phyloP scores from a whole-genome alignment of 352 stramenopile genomes.

The Globisporangium cederbergense region DNA sequence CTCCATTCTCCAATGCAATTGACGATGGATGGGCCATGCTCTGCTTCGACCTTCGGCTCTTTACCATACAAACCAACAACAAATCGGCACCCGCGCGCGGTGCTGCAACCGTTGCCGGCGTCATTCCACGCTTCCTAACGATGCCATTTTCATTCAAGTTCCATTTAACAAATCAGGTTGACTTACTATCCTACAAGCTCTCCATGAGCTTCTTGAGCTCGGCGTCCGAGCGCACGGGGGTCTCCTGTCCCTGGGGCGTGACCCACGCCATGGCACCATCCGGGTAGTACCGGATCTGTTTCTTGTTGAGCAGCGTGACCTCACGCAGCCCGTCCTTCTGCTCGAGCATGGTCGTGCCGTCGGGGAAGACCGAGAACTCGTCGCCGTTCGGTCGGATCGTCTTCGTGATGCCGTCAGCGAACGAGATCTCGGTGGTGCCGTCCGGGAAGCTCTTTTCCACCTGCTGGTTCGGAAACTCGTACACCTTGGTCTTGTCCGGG shows the following conservation, averaged over 20 bases:
- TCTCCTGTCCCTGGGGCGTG: slow-evolving; percentile 40
- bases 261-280: slow-evolving; percentile 71
- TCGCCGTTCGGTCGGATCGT: slow-evolving; percentile 69
- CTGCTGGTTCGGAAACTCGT: slow-evolving; percentile 96
- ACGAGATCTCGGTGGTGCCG: slow-evolving; percentile 93
- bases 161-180: neutral
- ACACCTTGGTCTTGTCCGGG: slow-evolving; percentile 92
- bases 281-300: slow-evolving; percentile 70
- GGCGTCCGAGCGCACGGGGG: slow-evolving; percentile 51
- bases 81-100: no score
- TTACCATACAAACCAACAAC: no score
- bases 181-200: neutral
- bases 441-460: slow-evolving; percentile 92
- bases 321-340: slow-evolving; percentile 62
- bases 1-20: no score
- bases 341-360: slow-evolving; percentile 83
- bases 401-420: slow-evolving; percentile 93
- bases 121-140: no score
- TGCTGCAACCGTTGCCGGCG: no score
- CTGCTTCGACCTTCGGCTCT: no score
- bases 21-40: no score
- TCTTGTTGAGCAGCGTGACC: slow-evolving; percentile 72
- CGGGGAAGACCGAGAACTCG: slow-evolving; percentile 79
- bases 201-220: slow-evolving; percentile 64
- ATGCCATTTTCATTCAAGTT: neutral